Conservation (phyloP, 768 basidiomycete species). For the Xanthoconium purpureum region DNA sequence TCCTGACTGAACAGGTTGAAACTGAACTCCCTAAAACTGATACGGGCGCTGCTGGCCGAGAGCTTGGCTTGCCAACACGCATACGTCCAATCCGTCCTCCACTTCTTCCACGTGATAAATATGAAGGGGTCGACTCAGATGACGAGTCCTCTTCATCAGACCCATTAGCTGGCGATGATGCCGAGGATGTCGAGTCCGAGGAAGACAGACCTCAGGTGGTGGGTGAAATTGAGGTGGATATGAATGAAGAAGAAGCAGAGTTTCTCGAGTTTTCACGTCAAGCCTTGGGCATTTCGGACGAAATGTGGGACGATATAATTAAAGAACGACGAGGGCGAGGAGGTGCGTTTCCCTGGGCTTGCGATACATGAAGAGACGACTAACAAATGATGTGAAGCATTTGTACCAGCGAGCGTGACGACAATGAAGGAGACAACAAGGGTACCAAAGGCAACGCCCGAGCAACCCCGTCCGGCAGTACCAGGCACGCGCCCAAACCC, state of each 20-base stretch:
- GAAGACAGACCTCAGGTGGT: slow-evolving; percentile 83
- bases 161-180: slow-evolving; percentile 36
- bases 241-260: slow-evolving; percentile 91
- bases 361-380: not conserved
- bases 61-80: slow-evolving; percentile 18
- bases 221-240: slow-evolving; percentile 83
- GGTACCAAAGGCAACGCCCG: slow-evolving; percentile 7
- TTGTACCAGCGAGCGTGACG: slow-evolving; percentile 43
- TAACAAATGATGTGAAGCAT: slow-evolving; percentile 42
- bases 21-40: slow-evolving; percentile 5
- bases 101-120: slow-evolving; percentile 76
- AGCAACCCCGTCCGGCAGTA: slow-evolving; percentile 20
- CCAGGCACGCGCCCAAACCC: slow-evolving; percentile 40
- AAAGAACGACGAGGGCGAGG: slow-evolving; percentile 74
- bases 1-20: slow-evolving; percentile 42
- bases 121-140: slow-evolving; percentile 92
- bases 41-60: not conserved
- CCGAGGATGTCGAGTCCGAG: slow-evolving; percentile 59
- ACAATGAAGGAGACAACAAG: slow-evolving; percentile 1
- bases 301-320: slow-evolving; percentile 88
- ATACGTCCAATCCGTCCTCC: slow-evolving; percentile 66
- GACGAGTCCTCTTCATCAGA: slow-evolving; percentile 76
- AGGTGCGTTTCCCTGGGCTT: slow-evolving; percentile 49
- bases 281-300: slow-evolving; percentile 81
- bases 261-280: slow-evolving; percentile 95